Evolutionary conservation across 495 filamentous ascomycete genomes (phyloP), one percentile per base, ranked within the genome.

Genomic region (Hypoxylon fragiforme): DNA sequence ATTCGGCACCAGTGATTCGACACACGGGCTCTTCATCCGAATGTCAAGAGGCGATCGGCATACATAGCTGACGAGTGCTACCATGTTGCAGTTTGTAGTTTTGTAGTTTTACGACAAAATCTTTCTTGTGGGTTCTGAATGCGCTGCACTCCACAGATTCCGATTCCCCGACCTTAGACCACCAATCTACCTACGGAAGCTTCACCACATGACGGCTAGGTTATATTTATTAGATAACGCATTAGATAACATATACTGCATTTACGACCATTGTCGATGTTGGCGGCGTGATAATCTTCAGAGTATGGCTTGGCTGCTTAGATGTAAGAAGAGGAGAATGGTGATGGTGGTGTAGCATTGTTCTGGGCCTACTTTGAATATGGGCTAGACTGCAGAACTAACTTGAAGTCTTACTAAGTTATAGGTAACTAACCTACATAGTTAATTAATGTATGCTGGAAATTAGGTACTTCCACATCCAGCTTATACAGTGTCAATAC

Each of bases 281-380:
- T 36, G 43, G 20, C 36, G 42, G 45, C 50, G 50, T 60, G 57
- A 60, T 47, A 36, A 35, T 50, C 47, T 60, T 50, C 44, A 36
- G 14, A 50, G 45, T 43, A 37, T 35, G 6, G 31, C 31, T 35
- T 4, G 24, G 24, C n/a, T n/a, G n/a, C n/a, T n/a, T n/a, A n/a
- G n/a, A n/a, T n/a, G n/a, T n/a, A n/a, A n/a, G n/a, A n/a, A n/a
- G 5, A 5, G 26, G 26, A 30, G 26, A 5, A 5, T 30, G 7
- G 12, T 7, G 7, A 53, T 3, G 44, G 50, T 26, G 52, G 16
- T 43, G 44, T 36, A 19, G 40, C 34, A 43, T 49, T 34, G 56
- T 60, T 60, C 56, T 60, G 45, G 56, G 54, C 50, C 20, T 53
- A 44, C 18, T 21, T 39, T 26, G 31, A 38, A 60, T 48, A 3